Conservation (phyloP, 2,329 filamentous ascomycete genomes). For the Cladosporium sp. region DNA sequence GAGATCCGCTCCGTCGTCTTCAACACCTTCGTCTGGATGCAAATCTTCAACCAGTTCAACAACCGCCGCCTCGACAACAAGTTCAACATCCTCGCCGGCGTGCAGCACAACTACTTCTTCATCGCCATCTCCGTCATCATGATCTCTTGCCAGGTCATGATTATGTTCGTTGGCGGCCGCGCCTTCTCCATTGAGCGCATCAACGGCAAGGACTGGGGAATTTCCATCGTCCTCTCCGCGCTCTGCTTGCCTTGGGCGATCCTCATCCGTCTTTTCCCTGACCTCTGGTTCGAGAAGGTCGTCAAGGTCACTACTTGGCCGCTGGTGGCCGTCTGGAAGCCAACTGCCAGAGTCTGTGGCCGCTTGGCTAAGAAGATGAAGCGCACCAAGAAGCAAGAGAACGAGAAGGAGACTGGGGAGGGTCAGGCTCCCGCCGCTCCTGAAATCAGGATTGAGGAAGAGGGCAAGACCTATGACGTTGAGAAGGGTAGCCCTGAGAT, state of each 20-base stretch:
- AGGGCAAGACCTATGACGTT: conserved; percentile 5
- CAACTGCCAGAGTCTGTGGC: neutral
- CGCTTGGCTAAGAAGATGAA: conserved; percentile 18
- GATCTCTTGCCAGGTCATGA: conserved; percentile 85
- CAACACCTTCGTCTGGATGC: conserved; percentile 99
- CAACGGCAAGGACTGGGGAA: conserved; percentile 76
- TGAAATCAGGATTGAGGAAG: conserved; percentile 14
- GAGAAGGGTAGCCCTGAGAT: conserved; percentile 18
- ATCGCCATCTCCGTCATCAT: conserved; percentile 81
- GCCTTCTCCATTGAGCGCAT: conserved; percentile 77
- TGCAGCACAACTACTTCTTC: conserved; percentile 86
- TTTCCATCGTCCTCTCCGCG: conserved; percentile 79
- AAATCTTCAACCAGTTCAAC: conserved; percentile 98
- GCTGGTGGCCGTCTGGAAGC: conserved; percentile 12
- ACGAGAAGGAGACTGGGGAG: conserved; percentile 4
- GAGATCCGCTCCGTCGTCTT: conserved; percentile 83
- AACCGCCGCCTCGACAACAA: conserved; percentile 92
- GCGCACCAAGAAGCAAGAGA: conserved; percentile 16
- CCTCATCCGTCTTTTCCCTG: conserved; percentile 79
- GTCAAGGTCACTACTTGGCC: conserved; percentile 16
- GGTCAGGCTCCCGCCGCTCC: neutral
- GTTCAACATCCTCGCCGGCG: conserved; percentile 92
- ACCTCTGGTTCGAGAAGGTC: conserved; percentile 58
- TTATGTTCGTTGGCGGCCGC: conserved; percentile 80
- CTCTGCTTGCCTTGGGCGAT: conserved; percentile 83